phyloP scores from a whole-genome alignment of 345 rosid species.

The Lumnitzera littorea region DNA sequence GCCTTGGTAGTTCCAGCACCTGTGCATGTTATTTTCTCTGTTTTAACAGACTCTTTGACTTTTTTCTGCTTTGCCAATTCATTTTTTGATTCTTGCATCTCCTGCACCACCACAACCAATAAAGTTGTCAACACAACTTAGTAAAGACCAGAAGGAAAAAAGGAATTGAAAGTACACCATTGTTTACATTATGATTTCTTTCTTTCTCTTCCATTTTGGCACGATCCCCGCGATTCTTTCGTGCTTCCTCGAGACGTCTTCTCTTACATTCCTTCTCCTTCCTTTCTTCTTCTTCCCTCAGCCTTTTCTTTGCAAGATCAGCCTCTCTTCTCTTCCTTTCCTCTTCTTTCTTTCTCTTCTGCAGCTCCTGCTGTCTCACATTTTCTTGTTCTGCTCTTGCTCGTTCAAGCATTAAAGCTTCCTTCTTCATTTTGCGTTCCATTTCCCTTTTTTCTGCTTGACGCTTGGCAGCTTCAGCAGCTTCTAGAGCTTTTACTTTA shows the following conservation, averaged over 20 bases:
- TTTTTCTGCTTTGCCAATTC: slow-evolving; percentile 23
- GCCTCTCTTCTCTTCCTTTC: slow-evolving; percentile 71
- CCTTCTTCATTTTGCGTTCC: slow-evolving; percentile 78
- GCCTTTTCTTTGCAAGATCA: slow-evolving; percentile 64
- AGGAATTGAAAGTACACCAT: slow-evolving; percentile 12
- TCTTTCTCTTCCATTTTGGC: slow-evolving; percentile 41
- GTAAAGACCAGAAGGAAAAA: neutral
- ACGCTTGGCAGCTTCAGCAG: slow-evolving; percentile 80
- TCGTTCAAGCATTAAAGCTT: slow-evolving; percentile 70
- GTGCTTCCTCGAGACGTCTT: slow-evolving; percentile 51
- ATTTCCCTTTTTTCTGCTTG: slow-evolving; percentile 79
- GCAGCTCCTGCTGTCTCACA: slow-evolving; percentile 47
- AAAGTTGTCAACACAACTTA: slow-evolving; percentile 5
- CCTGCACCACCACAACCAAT: slow-evolving; percentile 33
- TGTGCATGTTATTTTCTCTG: slow-evolving; percentile 17
- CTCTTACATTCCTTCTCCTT: slow-evolving; percentile 65
- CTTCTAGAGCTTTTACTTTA: slow-evolving; percentile 84
- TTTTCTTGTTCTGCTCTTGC: slow-evolving; percentile 69
- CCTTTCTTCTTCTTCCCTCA: slow-evolving; percentile 66
- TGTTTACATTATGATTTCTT: slow-evolving; percentile 35
- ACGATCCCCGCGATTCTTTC: slow-evolving; percentile 47
- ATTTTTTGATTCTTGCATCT: slow-evolving; percentile 24
- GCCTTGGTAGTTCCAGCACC: slow-evolving; percentile 16
- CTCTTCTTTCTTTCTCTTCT: slow-evolving; percentile 74
- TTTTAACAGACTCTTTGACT: slow-evolving; percentile 14